Evolutionary conservation across 495 filamentous ascomycete species (phyloP), one percentile per base, ranked within the genome.

Genomic region (Podospora anserina): DNA sequence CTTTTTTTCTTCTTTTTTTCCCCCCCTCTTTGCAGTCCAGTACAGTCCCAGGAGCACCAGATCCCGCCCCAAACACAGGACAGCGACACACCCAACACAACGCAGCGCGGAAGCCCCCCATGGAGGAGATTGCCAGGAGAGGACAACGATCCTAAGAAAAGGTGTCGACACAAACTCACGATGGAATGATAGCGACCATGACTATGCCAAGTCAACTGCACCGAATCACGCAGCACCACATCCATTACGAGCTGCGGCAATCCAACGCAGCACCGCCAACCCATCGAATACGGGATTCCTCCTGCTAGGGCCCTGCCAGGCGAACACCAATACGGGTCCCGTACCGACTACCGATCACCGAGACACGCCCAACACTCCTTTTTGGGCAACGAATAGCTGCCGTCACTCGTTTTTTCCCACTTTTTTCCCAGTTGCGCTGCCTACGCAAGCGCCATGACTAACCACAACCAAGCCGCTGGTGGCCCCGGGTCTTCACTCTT

Each of bases 401-500:
- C 53, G 60, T 59, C 68, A 67, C 66, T 68, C 68, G 59, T 65
- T 49, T 66, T 66, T 49, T 49, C 39, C 39, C 39, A 49, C 39
- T 49, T 49, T 49, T 49, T 63, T 60, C 61, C 67, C 44, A 32
- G 70, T 66, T 34, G 54, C 70, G 76, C 73, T 68, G 73, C 74
- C 72, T 49, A 74, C 74, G 63, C 66, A 72, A 70, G 65, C 80
- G 75, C 79, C 69, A 84, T 84, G 82, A 82, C 82, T 77, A 81
- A 81, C 77, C 76, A 76, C 44, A 57, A 39, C 66, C 65, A 63
- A 4, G 57, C 32, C 75, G 77, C 74, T 49, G 39, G 39, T 16
- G 39, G 39, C 72, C 76, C 73, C 76, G 81, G 81, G 81, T 76
- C 82, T 83, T 83, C 82, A 83, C 82, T 84, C 82, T 70, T 78